These are phyloP conservation scores for Emydomyces testavorans DNA, from an alignment of 2,329 filamentous ascomycete species.

Conservation along the genomic window DNA sequence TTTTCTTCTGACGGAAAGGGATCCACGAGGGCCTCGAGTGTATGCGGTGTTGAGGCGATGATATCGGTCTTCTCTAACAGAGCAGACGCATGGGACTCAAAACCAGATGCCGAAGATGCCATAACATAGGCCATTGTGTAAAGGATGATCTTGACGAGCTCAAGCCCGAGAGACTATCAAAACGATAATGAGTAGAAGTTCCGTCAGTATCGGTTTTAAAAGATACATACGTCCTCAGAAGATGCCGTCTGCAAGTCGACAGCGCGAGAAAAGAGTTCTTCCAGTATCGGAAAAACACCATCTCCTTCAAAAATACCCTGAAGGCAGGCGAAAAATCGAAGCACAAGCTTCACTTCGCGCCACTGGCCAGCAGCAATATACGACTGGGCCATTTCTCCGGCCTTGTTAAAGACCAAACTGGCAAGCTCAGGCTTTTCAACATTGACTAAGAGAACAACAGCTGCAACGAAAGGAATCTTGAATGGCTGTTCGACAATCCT, in stretches of 20 bases:
- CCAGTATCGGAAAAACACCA: constrained; percentile 71
- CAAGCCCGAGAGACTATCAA: constrained; percentile 51
- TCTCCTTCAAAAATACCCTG: constrained; percentile 71
- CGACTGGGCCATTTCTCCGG: constrained; percentile 51
- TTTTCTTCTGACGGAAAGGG: constrained; percentile 52
- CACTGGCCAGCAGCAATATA: constrained; percentile 64
- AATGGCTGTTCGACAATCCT: constrained; percentile 79
- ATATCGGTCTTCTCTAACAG: constrained; percentile 91
- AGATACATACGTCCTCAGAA: constrained; percentile 67
- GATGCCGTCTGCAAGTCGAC: constrained; percentile 86
- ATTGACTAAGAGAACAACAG: constrained; percentile 70
- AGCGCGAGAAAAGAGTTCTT: constrained; percentile 84
- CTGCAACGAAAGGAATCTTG: constrained; percentile 91
- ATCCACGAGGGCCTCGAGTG: constrained; percentile 74
- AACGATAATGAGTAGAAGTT: neutral
- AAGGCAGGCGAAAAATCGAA: constrained; percentile 81
- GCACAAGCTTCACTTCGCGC: constrained; percentile 79
- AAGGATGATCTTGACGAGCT: constrained; percentile 92
- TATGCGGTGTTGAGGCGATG: constrained; percentile 77
- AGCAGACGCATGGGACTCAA: constrained; percentile 61
- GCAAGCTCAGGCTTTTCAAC: constrained; percentile 63
- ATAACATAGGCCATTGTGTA: constrained; percentile 87
- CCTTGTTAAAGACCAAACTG: constrained; percentile 54
- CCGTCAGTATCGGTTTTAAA: neutral
- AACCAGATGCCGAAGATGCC: constrained; percentile 57